A percentile compares a stretch with the other conserved stretches of the same genome.
phyloP scores from a whole-genome alignment of 441 rosid species.

The Pelargonium citronellum region DNA sequence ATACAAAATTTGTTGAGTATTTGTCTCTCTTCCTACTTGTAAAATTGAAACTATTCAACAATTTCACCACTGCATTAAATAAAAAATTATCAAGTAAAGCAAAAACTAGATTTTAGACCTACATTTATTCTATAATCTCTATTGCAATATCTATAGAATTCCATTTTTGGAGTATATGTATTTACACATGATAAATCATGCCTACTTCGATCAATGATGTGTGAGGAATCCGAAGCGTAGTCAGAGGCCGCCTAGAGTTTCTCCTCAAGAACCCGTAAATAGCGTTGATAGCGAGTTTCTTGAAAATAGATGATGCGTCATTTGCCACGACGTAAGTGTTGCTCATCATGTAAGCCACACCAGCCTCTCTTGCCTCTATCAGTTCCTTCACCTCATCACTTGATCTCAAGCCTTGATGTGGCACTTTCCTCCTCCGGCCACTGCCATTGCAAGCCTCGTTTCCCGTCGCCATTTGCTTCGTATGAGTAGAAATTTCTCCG shows the following conservation, averaged over 20 bases:
- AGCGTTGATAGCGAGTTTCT: slow-evolving; percentile 64
- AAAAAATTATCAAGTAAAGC: too few species aligned
- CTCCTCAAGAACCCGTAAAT: slow-evolving; percentile 83
- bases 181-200: slow-evolving; percentile 52
- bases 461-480: too few species aligned
- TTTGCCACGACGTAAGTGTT: slow-evolving; percentile 83
- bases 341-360: slow-evolving; percentile 83
- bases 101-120: too few species aligned
- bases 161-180: not conserved
- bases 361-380: slow-evolving; percentile 59
- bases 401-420: slow-evolving; percentile 46
- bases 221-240: slow-evolving; percentile 86
- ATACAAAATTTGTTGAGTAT: too few species aligned
- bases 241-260: slow-evolving; percentile 88
- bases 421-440: slow-evolving; percentile 21
- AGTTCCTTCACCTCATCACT: slow-evolving; percentile 35
- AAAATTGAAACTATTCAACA: too few species aligned
- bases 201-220: slow-evolving; percentile 89
- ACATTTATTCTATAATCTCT: too few species aligned
- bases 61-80: too few species aligned
- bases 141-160: too few species aligned
- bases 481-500: too few species aligned
- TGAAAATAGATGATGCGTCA: slow-evolving; percentile 75
- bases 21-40: too few species aligned
- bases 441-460: slow-evolving; percentile 27